phyloP scores from a whole-genome alignment of 176 grass and related monocot genomes.

The Eleusine indica region DNA sequence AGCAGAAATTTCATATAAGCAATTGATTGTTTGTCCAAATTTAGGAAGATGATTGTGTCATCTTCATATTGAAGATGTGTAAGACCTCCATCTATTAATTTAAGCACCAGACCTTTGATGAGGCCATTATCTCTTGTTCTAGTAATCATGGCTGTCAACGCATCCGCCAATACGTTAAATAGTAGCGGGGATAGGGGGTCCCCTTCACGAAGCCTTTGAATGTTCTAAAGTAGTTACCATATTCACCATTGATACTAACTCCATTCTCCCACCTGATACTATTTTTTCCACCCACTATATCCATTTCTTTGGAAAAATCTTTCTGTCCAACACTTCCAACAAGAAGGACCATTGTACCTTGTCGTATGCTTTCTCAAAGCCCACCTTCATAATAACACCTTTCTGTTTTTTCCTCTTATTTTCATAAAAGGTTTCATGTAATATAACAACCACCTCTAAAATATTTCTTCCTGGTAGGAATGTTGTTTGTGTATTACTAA shows the following conservation, averaged over 20 bases:
- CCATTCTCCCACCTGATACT: too few relatives aligned
- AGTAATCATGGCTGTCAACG: background rate
- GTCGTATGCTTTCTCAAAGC: too few relatives aligned
- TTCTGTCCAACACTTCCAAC: too few relatives aligned
- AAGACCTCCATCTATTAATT: background rate
- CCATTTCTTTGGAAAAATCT: too few relatives aligned
- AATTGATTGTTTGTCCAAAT: background rate
- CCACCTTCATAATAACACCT: background rate
- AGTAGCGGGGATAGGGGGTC: too few relatives aligned
- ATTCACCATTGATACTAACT: too few relatives aligned
- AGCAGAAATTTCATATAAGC: too few relatives aligned
- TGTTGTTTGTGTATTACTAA: background rate
- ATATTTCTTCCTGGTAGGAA: background rate
- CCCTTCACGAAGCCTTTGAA: too few relatives aligned
- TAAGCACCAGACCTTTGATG: background rate
- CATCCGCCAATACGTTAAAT: too few relatives aligned
- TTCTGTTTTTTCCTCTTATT: background rate
- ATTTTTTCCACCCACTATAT: too few relatives aligned
- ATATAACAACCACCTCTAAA: background rate
- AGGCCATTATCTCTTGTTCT: background rate
- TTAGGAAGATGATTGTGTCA: background rate
- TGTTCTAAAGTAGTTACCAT: too few relatives aligned
- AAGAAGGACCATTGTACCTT: too few relatives aligned
- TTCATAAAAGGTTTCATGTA: background rate
- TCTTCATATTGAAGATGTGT: background rate